These are phyloP conservation scores for Hericium erinaceus DNA, from an alignment of 768 basidiomycete species.

Conservation along the genomic window DNA sequence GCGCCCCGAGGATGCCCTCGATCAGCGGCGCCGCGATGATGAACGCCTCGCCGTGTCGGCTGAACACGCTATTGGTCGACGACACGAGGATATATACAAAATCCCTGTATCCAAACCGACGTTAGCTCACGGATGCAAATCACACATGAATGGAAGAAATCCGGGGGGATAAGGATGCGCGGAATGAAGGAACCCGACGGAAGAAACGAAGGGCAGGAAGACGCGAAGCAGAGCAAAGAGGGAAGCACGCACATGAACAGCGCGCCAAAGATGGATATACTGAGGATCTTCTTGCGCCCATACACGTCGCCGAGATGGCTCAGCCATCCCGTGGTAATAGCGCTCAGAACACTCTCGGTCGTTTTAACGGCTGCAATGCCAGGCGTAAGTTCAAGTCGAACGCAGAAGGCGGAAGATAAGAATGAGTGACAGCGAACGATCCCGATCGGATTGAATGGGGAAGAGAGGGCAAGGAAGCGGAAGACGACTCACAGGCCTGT, in stretches of 20 bases:
- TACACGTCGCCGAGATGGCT: constrained; percentile 12
- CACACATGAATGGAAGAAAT: not conserved
- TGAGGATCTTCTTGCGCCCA: constrained; percentile 13
- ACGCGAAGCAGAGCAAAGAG: not conserved
- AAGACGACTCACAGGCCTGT: constrained; percentile 10
- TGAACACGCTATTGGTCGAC: constrained; percentile 5
- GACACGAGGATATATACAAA: constrained; percentile 16
- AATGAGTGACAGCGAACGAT: no score
- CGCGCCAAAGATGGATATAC: constrained; percentile 15
- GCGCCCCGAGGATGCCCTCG: constrained; percentile 14
- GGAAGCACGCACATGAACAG: constrained; percentile 11
- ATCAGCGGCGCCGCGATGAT: constrained; percentile 14
- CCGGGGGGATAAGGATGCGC: no score
- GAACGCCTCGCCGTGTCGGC: constrained; percentile 11
- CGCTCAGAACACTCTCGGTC: constrained; percentile 15
- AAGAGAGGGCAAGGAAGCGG: not conserved
- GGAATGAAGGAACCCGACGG: no score
- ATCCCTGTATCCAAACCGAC: constrained; percentile 6
- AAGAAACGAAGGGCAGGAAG: no score
- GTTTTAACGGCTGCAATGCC: constrained; percentile 12
- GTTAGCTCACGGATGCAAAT: not conserved
- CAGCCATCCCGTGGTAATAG: constrained; percentile 14
- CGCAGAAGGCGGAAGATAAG: no score
- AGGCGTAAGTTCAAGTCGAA: not conserved
- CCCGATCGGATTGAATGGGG: no score